phyloP scores from a whole-genome alignment of 1,284 basidiomycete species.

The Thecaphora thlaspeos region DNA sequence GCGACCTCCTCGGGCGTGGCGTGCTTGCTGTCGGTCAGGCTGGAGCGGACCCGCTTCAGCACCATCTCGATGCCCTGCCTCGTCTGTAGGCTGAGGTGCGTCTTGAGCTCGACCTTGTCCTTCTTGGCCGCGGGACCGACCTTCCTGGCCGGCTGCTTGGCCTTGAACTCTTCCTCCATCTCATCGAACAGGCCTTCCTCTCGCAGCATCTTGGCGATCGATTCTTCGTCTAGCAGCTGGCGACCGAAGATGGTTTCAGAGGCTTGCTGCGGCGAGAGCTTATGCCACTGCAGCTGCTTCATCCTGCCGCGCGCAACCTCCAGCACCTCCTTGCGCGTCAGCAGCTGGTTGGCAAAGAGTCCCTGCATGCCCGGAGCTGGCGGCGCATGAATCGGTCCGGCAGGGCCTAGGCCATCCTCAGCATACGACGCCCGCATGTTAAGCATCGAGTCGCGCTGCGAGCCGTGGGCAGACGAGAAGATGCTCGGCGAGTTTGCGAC shows the following conservation, averaged over 20 bases:
- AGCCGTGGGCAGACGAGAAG: neutral
- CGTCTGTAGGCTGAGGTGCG: constrained; percentile 49
- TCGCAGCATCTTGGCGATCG: constrained; percentile 35
- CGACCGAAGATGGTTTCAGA: constrained; percentile 55
- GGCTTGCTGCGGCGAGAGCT: constrained; percentile 60
- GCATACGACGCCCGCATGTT: constrained; percentile 48
- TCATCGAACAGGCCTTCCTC: constrained; percentile 77
- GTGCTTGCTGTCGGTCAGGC: constrained; percentile 44
- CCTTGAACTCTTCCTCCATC: constrained; percentile 98
- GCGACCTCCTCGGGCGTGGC: constrained; percentile 56
- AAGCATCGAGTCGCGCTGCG: constrained; percentile 49
- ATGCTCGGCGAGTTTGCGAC: constrained; percentile 29
- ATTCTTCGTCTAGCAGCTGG: constrained; percentile 36
- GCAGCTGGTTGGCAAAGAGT: constrained; percentile 29
- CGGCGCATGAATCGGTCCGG: constrained; percentile 50
- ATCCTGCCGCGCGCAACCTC: constrained; percentile 85
- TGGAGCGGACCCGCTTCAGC: constrained; percentile 21
- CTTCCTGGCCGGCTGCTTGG: constrained; percentile 74
- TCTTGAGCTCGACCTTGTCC: constrained; percentile 58
- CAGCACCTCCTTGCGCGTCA: constrained; percentile 73
- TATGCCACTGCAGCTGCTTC: constrained; percentile 99
- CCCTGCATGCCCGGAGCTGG: constrained; percentile 66
- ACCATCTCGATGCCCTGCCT: constrained; percentile 49
- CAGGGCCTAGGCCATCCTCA: constrained; percentile 32
- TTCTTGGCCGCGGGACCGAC: constrained; percentile 54